Base-by-base conservation (phyloP, 345 rosid species). In the Physaria fendleri region DNA sequence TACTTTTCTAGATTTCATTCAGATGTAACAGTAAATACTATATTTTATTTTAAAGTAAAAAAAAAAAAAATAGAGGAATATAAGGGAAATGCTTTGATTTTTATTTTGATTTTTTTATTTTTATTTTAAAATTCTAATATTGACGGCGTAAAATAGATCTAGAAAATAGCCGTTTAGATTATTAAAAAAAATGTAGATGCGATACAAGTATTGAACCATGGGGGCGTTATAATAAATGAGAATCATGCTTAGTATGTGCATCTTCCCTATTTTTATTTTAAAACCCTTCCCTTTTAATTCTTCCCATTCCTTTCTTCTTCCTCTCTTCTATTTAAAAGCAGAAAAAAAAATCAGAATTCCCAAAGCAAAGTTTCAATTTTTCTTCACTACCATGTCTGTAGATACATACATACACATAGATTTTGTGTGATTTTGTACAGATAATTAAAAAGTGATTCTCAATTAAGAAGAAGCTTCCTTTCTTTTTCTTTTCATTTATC, bases 181-280 rank as follows among this genome's bases (percentile, higher is more conserved):
- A n/a, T n/a, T 4, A 9, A 44, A 38, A 23, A 22, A 18, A 33
- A 52, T 57, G 5, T 59, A 59, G 55, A 59, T 59, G 66, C 55
- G 61, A 59, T 41, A 41, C 61, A 50, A 68, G 13, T 42, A 59
- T 51, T 59, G 55, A 51, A 68, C 40, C 32, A 33, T 33, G 4
- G 33, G 25, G 29, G 1, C 50, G 17, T 24, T 11, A 34, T 20
- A 68, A 68, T 59, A 68, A 68, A 68, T 68, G 61, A 68, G 72
- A 68, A 68, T 68, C 72, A 68, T 68, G 72, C 72, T 51, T 25
- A 59, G 40, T 59, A 6, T 59, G 66, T 59, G 66, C 72, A 32
- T 58, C 16, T n/a, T n/a, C n/a, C n/a, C n/a, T 51, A 15, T 0
- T 8, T 60, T 68, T 59, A n/a, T 68, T 59, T 59, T 9, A 67